These are phyloP conservation scores for Elsinoe perseae DNA, from an alignment of 2,329 filamentous ascomycete species.

Conservation along the genomic window DNA sequence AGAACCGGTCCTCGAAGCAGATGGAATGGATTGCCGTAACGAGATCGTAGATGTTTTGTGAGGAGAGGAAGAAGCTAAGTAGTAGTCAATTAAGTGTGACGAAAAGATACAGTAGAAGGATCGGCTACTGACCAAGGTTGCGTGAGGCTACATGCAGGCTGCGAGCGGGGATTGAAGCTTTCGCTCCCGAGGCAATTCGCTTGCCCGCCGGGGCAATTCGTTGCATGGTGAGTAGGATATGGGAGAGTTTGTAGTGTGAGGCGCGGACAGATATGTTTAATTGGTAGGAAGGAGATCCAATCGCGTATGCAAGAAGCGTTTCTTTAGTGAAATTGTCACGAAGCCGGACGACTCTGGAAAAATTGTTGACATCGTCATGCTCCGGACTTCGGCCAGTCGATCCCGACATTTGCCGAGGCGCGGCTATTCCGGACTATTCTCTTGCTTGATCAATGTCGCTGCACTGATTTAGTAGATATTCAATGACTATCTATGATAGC, in stretches of 20 bases:
- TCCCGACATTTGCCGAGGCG: constrained; percentile 10
- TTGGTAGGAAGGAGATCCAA: neutral
- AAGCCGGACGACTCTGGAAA: neutral
- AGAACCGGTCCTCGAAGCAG: neutral
- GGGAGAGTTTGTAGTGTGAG: neutral
- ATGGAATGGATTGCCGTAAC: neutral
- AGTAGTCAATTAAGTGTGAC: neutral
- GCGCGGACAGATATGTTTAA: no score
- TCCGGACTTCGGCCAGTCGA: neutral
- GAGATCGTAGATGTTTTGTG: neutral
- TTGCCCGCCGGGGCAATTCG: constrained; percentile 3
- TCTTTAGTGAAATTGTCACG: neutral
- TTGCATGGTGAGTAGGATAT: constrained; percentile 5
- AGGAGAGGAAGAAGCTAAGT: neutral
- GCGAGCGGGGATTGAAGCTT: constrained; percentile 16
- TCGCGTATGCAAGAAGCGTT: neutral
- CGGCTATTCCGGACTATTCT: neutral
- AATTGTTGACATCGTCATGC: constrained; percentile 15
- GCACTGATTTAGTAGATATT: neutral
- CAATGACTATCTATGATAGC: no score
- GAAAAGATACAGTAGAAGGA: neutral
- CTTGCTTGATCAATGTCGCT: neutral
- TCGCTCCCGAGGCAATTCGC: constrained; percentile 15
- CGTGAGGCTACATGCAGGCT: constrained; percentile 1
- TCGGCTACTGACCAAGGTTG: constrained; percentile 12